Base-by-base conservation (phyloP, 2,329 filamentous ascomycete genomes). In the Hymenoscyphus repandus region DNA sequence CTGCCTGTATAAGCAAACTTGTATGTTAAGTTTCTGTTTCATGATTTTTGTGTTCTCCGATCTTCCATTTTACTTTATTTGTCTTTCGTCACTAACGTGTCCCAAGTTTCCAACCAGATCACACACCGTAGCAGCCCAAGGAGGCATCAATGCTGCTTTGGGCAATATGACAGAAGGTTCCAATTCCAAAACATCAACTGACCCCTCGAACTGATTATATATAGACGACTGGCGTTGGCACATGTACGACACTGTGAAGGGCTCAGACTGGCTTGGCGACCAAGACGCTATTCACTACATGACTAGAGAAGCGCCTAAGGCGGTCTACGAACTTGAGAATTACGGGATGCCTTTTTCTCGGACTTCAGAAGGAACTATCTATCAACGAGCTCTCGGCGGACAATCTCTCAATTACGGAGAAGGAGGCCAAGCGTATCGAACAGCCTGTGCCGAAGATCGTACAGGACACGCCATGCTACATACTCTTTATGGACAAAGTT, bases 61-160 rank as follows among this genome's bases (percentile, higher is more conserved):
- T 20, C 22, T 13, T 30, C 17, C 17, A 37, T 12, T 20, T 56
- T 18, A 22, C 32, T 5, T 32, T 36, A 7, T 27, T 33, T n/a
- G 36, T 45, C 31, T 9, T 13, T n/a, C 41, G 27, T 47, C 17
- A 10, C 20, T 5, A n/a, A n/a, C n/a, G n/a, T n/a, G n/a, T n/a
- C 17, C 11, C 13, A n/a, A 55, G 55, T 84, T 83, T 65, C 79
- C 79, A 31, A 84, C 81, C 15, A 72, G 81, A 68, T 79, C 75
- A 59, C 80, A 84, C 67, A 85, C 80, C 10, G 81, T 84, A 52
- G 81, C 81, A n/a, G 81, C 81, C 20, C 81, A 85, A 67, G 80
- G 81, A 56, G 81, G 81, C 56, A 84, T 84, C 63, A 80, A 80
- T 63, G 77, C 77, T 9, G 77, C 77, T 3, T 66, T 80, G 13